Base-by-base conservation (phyloP, 495 filamentous ascomycete genomes). In the Sporormia fimetaria region DNA sequence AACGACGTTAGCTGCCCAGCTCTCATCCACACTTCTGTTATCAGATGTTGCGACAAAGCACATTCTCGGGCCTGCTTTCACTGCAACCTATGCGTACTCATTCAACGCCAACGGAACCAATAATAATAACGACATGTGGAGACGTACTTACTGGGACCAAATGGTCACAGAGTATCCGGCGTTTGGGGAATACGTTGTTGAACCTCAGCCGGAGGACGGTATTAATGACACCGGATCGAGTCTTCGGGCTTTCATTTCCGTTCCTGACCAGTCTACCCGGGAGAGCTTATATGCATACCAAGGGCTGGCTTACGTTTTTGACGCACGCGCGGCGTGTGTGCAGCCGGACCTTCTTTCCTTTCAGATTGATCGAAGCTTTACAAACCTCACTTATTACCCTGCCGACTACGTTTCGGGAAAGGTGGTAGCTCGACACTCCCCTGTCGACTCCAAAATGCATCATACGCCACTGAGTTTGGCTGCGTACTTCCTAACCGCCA, bases 21-120 rank as follows among this genome's bases (percentile, higher is more conserved):
- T 37, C 11, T 23, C 18, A n/a, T 37, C 34, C 15, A 37, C 34
- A 16, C 17, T 37, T 6, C 34, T 37, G n/a, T 16, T 37, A 4
- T 25, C 17, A 6, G 34, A 37, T 22, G 11, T 4, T 22, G 34
- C 3, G 6, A 24, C 20, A 22, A 12, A 23, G 11, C 11, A 25
- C 11, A 11, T 3, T 9, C 8, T 6, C 3, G 4, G 17, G 14
- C 26, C 11, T 37, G 33, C 7, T 23, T 20, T 10, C 14, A 6
- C 4, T 22, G 4, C 11, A 3, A 3, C 16, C 6, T 8, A 23
- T 16, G 12, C 26, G 34, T 37, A 37, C 34, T 3, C n/a, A n/a
- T n/a, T n/a, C n/a, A n/a, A n/a, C n/a, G n/a, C n/a, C n/a, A n/a
- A n/a, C n/a, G n/a, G n/a, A n/a, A n/a, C n/a, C n/a, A n/a, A n/a